Evolutionary conservation across 768 basidiomycete species (phyloP), one percentile per base, ranked within the genome.

Genomic region (Leccinum subgranulosum): DNA sequence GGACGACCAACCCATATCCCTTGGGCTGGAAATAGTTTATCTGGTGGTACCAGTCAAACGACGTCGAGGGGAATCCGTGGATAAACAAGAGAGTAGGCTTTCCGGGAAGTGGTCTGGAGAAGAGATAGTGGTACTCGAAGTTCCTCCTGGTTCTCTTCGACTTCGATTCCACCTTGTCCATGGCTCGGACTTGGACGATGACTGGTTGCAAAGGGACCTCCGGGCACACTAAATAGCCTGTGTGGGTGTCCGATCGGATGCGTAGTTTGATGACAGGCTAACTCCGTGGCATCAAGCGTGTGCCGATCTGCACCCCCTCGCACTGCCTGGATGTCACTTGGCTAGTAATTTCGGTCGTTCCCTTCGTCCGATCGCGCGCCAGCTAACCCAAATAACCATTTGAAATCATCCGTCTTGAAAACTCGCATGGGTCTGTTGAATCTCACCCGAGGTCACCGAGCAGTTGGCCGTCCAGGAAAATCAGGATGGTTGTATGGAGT

Each of bases 41-140:
- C 51, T 79, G 75, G 36, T 69, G 62, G 43, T 71, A 69, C 81
- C 81, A 82, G 56, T 76, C 77, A 49, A 72, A 62, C 9, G 77
- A 73, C 2, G 74, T 73, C 0, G 76, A 75, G 1, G 78, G 79
- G 51, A 77, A 81, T 11, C 79, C 79, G 54, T 81, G 79, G 21
- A 79, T 57, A 45, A 81, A 71, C 10, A 81, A 57, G 5, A 81
- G 67, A 23, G 77, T 79, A 1, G 71, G 74, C 46, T 73, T 74
- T 51, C 58, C 55, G 2, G 56, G 61, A 27, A 62, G 55, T 2
- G 70, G 64, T 21, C 57, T 54, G 2, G 71, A 64, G 45, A 67
- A 66, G 39, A 70, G 71, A 53, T 76, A 77, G 64, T 73, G 69
- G 41, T 79, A 78, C 21, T 54, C 68, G 41, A 77, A 55, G 3